Conservation (phyloP, 2,329 filamentous ascomycete genomes). For the Cryoendolithus antarcticus region DNA sequence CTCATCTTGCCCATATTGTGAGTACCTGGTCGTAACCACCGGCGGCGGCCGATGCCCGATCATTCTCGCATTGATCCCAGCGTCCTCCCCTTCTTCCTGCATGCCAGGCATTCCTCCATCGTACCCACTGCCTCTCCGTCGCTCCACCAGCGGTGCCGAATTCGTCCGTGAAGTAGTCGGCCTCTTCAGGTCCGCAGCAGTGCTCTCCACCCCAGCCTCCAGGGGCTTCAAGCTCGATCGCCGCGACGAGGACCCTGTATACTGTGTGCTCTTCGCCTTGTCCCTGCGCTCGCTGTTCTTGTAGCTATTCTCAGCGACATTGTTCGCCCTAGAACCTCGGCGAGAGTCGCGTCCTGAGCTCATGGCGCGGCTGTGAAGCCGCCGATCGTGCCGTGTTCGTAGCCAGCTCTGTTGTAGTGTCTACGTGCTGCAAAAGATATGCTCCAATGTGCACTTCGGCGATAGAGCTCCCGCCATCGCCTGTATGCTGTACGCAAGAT, state of each 20-base stretch:
- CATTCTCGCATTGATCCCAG: slow-evolving; percentile 3
- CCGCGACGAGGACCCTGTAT: too few relatives aligned
- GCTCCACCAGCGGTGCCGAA: slow-evolving; percentile 14
- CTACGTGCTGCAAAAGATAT: too few relatives aligned
- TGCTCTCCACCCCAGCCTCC: neutral
- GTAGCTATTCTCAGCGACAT: slow-evolving; percentile 4
- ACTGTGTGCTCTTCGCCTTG: slow-evolving; percentile 15
- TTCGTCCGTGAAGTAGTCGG: slow-evolving; percentile 15
- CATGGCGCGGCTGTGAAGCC: neutral
- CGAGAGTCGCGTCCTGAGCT: slow-evolving; percentile 9
- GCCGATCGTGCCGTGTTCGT: too few relatives aligned
- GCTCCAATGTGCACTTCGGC: too few relatives aligned
- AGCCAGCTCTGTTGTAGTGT: too few relatives aligned
- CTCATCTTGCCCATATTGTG: slow-evolving; percentile 12
- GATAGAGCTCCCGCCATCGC: too few relatives aligned
- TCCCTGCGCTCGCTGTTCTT: slow-evolving; percentile 10
- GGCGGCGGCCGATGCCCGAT: slow-evolving; percentile 4
- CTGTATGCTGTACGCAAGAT: too few relatives aligned
- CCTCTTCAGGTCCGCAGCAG: slow-evolving; percentile 8
- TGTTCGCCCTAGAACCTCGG: slow-evolving; percentile 9
- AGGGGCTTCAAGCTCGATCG: too few relatives aligned
- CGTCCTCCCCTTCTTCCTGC: slow-evolving; percentile 2
- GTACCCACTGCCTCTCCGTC: slow-evolving; percentile 5
- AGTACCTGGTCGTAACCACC: too few relatives aligned
- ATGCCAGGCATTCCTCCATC: slow-evolving; percentile 5